phyloP scores from a whole-genome alignment of 2,329 filamentous ascomycete species.

The Calonectria montana region DNA sequence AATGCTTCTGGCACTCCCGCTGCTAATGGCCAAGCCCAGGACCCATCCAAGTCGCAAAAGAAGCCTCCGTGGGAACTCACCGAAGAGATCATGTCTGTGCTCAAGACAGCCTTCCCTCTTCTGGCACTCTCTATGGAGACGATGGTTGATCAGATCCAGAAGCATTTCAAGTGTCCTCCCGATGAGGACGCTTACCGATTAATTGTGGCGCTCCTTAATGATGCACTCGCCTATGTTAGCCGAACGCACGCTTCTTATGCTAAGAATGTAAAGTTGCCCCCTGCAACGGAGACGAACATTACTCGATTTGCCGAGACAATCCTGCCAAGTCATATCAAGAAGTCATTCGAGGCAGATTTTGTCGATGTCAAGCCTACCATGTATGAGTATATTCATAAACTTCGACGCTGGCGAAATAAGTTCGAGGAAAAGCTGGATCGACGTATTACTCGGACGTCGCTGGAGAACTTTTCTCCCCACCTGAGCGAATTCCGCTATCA shows the following conservation, averaged over 20 bases:
- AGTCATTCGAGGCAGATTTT: constrained; percentile 98
- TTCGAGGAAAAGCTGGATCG: constrained; percentile 98
- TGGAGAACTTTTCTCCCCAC: constrained; percentile 90
- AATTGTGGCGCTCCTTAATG: constrained; percentile 97
- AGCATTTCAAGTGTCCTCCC: constrained; percentile 98
- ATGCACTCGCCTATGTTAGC: constrained; percentile 92
- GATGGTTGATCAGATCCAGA: constrained; percentile 98
- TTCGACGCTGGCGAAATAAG: constrained; percentile 95
- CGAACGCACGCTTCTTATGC: constrained; percentile 88
- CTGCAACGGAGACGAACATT: constrained; percentile 94
- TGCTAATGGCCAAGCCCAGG: constrained; percentile 40
- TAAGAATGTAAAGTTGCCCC: constrained; percentile 88
- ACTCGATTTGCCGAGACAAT: constrained; percentile 97
- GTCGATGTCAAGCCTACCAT: constrained; percentile 95
- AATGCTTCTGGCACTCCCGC: constrained; percentile 42
- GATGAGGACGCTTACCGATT: constrained; percentile 98
- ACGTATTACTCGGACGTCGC: constrained; percentile 75
- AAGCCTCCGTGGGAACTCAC: constrained; percentile 97
- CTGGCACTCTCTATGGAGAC: constrained; percentile 98
- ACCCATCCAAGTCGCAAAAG: constrained; percentile 55
- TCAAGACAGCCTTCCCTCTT: constrained; percentile 97
- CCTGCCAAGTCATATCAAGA: constrained; percentile 91
- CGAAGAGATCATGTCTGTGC: constrained; percentile 92
- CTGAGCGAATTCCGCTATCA: constrained; percentile 97
- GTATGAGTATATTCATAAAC: constrained; percentile 97